These are phyloP conservation scores for Sisymbrium altissimum DNA, from an alignment of 345 rosid species.

Conservation along the genomic window DNA sequence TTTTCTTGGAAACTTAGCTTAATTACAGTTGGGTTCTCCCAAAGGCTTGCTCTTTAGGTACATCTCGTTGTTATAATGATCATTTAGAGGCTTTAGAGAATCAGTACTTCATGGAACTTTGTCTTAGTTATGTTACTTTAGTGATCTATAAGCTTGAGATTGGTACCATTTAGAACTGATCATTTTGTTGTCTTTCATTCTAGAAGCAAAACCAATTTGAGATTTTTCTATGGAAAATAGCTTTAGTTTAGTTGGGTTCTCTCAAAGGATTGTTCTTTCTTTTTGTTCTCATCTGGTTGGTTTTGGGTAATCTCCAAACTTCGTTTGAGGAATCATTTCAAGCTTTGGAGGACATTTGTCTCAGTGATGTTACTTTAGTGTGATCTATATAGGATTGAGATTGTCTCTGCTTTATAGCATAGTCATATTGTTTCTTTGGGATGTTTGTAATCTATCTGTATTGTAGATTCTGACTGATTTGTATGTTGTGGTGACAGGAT, in stretches of 20 bases:
- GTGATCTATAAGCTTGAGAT: not conserved
- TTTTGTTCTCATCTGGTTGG: too few species aligned
- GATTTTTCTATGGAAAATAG: too few species aligned
- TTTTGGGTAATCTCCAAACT: not conserved
- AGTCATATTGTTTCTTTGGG: slow-evolving; percentile 1
- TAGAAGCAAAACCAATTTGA: too few species aligned
- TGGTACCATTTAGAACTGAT: too few species aligned
- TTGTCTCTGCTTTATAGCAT: not conserved
- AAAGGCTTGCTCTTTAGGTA: not conserved
- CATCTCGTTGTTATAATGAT: not conserved
- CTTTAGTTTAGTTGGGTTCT: too few species aligned
- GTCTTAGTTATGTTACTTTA: not conserved
- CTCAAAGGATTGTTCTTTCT: not conserved
- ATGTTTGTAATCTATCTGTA: not conserved
- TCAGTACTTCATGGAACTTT: not conserved
- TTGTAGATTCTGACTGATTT: slow-evolving; percentile 20
- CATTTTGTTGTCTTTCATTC: too few species aligned
- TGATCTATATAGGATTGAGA: not conserved
- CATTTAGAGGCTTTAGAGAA: not conserved
- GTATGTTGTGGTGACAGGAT: slow-evolving; percentile 42
- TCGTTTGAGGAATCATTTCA: not conserved
- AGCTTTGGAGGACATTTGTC: not conserved
- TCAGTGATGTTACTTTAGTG: not conserved
- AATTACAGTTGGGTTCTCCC: not conserved
- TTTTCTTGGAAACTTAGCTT: not conserved